phyloP scores from a whole-genome alignment of 2,329 filamentous ascomycete genomes.

The Ophioceras dolichostomum region DNA sequence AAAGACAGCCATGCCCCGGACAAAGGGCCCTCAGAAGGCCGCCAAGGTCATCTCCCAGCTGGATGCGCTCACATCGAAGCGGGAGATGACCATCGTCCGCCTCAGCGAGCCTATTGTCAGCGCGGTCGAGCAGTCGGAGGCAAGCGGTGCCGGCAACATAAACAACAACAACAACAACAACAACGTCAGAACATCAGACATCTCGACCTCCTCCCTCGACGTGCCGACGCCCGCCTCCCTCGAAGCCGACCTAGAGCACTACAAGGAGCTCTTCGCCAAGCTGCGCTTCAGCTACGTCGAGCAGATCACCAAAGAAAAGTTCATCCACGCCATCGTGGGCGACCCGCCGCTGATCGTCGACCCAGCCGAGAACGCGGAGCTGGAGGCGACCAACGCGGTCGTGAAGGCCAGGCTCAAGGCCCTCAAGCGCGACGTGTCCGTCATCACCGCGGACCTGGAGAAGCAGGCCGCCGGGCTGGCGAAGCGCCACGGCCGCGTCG shows the following conservation, averaged over 20 bases:
- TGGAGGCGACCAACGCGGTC: slow-evolving; percentile 52
- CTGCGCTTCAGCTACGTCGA: slow-evolving; percentile 95
- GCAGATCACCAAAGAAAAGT: slow-evolving; percentile 97
- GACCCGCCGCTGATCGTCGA: slow-evolving; percentile 80
- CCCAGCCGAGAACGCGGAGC: slow-evolving; percentile 65
- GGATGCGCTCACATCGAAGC: slow-evolving; percentile 9
- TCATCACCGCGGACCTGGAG: slow-evolving; percentile 63
- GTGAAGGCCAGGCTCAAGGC: slow-evolving; percentile 67
- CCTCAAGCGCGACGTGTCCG: slow-evolving; percentile 67
- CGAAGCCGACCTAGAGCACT: slow-evolving; percentile 75
- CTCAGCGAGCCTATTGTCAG: slow-evolving; percentile 64
- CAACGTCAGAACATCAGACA: slow-evolving; percentile 54
- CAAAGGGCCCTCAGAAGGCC: neutral
- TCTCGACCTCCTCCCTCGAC: slow-evolving; percentile 51
- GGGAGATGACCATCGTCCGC: slow-evolving; percentile 61
- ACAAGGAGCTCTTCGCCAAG: slow-evolving; percentile 92
- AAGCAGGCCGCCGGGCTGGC: slow-evolving; percentile 45
- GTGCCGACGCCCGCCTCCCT: slow-evolving; percentile 63
- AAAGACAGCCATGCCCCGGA: too few relatives aligned
- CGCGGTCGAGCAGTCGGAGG: slow-evolving; percentile 26
- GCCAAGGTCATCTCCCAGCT: slow-evolving; percentile 1
- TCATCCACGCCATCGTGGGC: slow-evolving; percentile 82
- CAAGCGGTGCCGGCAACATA: slow-evolving; percentile 17
- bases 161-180: slow-evolving; percentile 21
- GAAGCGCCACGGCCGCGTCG: slow-evolving; percentile 35